These are phyloP conservation scores for Physaria fendleri DNA, from an alignment of 345 rosid species.

Conservation along the genomic window DNA sequence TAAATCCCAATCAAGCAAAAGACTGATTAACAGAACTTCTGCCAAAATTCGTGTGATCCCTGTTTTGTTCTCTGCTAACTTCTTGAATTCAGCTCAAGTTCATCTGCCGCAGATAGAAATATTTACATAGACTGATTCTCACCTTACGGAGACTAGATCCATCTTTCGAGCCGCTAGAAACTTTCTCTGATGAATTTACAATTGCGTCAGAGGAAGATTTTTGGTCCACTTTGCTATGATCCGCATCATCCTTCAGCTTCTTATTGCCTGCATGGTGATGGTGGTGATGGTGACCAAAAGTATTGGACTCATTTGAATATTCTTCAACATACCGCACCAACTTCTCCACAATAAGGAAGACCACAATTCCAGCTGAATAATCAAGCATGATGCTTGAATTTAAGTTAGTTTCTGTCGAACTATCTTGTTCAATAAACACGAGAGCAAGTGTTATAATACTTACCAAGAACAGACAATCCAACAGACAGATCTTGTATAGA, in stretches of 20 bases:
- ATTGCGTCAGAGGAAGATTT: conserved; percentile 33
- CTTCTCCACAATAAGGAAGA: conserved; percentile 93
- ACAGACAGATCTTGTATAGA: conserved; percentile 80
- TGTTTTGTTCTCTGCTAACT: background rate
- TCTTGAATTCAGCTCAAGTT: background rate
- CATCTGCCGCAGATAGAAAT: background rate
- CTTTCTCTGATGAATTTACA: conserved; percentile 33
- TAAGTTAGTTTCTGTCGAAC: background rate
- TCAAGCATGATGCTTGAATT: conserved; percentile 28
- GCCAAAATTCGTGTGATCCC: background rate
- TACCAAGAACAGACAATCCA: conserved; percentile 83
- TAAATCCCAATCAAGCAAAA: background rate
- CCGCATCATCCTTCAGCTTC: conserved; percentile 49
- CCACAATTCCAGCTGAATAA: conserved; percentile 85
- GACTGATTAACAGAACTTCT: background rate
- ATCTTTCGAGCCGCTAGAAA: conserved; percentile 33
- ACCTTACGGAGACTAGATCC: conserved; percentile 77
- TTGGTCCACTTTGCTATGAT: conserved; percentile 25
- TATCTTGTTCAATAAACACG: background rate
- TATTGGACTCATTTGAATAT: conserved; percentile 47
- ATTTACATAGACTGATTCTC: conserved; percentile 16
- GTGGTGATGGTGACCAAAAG: conserved; percentile 68
- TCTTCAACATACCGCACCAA: conserved; percentile 84
- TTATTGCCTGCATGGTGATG: conserved; percentile 47
- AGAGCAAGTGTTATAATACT: conserved; percentile 14